Conservation (phyloP, 2,329 filamentous ascomycete genomes). For the Huntiella bhutanensis region DNA sequence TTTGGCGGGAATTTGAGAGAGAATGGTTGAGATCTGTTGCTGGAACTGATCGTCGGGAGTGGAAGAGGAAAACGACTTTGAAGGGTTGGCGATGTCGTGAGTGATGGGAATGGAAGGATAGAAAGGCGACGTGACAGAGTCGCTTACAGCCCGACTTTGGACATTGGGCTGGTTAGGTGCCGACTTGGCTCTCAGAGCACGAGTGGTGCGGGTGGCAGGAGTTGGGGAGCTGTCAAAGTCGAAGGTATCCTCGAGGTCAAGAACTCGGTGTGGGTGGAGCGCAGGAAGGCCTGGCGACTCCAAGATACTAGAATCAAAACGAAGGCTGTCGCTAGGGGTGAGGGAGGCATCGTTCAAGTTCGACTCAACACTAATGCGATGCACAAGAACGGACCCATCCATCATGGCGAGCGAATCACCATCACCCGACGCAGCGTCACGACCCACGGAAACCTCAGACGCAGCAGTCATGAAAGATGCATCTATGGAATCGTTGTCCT, state of each 20-base stretch:
- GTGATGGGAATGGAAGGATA: conserved; percentile 21
- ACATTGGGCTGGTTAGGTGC: conserved; percentile 1
- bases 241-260: conserved; percentile 8
- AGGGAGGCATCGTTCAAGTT: background rate
- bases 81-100: conserved; percentile 13
- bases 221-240: conserved; percentile 7
- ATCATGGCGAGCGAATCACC: conserved; percentile 1
- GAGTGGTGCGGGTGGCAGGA: conserved; percentile 3
- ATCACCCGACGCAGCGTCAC: conserved; percentile 4
- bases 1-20: conserved; percentile 57
- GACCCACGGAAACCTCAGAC: conserved; percentile 6
- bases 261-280: background rate
- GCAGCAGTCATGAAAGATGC: conserved; percentile 1
- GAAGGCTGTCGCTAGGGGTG: conserved; percentile 3
- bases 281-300: conserved; percentile 6
- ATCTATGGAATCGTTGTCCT: background rate
- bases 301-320: conserved; percentile 4
- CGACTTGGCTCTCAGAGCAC: conserved; percentile 6
- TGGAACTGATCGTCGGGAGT: conserved; percentile 47
- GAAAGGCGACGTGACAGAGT: no score
- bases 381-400: conserved; percentile 1
- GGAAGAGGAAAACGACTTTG: conserved; percentile 18
- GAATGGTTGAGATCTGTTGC: conserved; percentile 60
- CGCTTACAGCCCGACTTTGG: no score
- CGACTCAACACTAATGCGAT: conserved; percentile 5